Base-by-base conservation (phyloP, 2,329 filamentous ascomycete species). In the Diplodia corticola region DNA sequence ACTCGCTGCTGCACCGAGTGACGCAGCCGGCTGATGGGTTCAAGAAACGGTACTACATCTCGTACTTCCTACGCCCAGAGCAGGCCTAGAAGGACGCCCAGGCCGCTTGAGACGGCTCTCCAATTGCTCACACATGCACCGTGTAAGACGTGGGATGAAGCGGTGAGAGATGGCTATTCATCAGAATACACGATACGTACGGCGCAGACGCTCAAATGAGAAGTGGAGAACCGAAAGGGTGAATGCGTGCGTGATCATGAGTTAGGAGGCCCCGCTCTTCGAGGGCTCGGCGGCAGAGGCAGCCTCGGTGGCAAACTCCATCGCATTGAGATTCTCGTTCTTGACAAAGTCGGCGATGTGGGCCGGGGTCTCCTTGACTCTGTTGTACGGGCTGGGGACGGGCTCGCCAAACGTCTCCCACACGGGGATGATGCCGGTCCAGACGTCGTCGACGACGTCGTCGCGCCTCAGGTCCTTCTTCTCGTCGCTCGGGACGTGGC, bases 361-460 rank as follows among this genome's bases (percentile, higher is more conserved):
- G 67, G 77, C 81, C 9, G 91, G 91, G n/a, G 91, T 78, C 7
- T 83, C 75, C 30, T 79, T 74, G 4, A 89, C 81, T 68, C 80
- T 77, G 20, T 49, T 50, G 30, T 37, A 22, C 28, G 82, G 77
- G 13, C 83, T 83, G 0, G 86, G 80, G 22, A 91, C 75, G 0
- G 91, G 90, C 64, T 87, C 82, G 0, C 89, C 91, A 67, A 91
- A 80, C 0, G 80, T 80, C 68, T 86, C 83, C 74, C 87, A 88
- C 12, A 91, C 83, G 1, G 92, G 80, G 69, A 89, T 79, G n/a
- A 88, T 85, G 1, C 86, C 86, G 1, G 84, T 85, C 86, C 86
- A 89, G 7, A 85, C 81, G 51, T 76, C 80, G 35, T 79, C 76
- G 3, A 80, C 80, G 28, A 87, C 72, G 26, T 84, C 82, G 22